These are phyloP conservation scores for Pyricularia pennisetigena DNA, from an alignment of 2,329 filamentous ascomycete species.

Conservation along the genomic window DNA sequence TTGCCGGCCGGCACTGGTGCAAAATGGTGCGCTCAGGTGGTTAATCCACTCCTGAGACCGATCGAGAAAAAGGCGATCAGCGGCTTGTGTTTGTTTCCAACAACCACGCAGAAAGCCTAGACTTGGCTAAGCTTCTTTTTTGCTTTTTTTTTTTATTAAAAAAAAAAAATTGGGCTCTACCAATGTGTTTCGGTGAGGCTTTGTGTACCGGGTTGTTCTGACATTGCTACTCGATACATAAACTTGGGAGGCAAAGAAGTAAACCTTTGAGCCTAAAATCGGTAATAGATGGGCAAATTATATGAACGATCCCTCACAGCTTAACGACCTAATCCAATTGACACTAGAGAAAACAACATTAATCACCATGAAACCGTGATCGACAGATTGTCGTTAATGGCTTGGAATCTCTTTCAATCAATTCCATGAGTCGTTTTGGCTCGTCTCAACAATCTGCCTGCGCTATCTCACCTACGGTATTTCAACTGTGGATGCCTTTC, in stretches of 20 bases:
- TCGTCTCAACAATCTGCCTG: not conserved
- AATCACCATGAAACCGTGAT: not conserved
- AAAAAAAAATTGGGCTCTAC: not conserved
- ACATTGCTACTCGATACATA: not conserved
- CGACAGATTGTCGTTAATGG: not conserved
- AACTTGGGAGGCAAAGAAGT: not conserved
- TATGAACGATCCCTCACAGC: not conserved
- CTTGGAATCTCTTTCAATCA: not conserved
- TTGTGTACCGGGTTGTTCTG: not conserved
- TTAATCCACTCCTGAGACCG: not conserved
- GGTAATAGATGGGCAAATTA: not conserved
- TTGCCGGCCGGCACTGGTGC: not conserved
- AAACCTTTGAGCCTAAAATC: not conserved
- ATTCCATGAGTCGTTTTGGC: not conserved
- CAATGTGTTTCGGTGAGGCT: not conserved
- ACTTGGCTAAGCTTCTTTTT: no score
- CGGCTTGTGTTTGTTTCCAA: not conserved
- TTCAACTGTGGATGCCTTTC: no score
- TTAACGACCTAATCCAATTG: not conserved
- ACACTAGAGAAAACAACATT: not conserved
- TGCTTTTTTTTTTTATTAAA: no score
- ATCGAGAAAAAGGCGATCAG: not conserved
- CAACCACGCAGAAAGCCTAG: not conserved
- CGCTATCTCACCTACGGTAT: no score
- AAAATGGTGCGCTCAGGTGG: not conserved